Base-by-base conservation (phyloP, 2,329 filamentous ascomycete species). In the Chalaropsis ovoidea region DNA sequence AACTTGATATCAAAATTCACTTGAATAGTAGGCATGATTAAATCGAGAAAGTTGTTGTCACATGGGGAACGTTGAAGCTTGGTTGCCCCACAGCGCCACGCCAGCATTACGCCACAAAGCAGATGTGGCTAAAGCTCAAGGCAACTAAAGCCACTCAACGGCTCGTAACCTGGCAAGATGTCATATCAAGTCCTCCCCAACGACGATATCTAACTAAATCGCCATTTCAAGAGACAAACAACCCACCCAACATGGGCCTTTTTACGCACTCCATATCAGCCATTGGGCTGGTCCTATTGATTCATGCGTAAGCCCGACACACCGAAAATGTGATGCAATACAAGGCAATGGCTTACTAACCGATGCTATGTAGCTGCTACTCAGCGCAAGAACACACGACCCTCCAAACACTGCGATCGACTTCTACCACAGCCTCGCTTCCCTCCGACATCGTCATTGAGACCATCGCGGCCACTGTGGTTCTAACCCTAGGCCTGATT, bases 381-480 rank as follows among this genome's bases (percentile, higher is more conserved):
- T 99, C 94, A 63, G 91, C 92, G 60, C 89, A 96, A 76, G 94
- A 99, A 77, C 89, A 96, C 77, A 88, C 90, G 6, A 81, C 86
- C 24, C 82, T 95, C 62, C 84, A 86, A 70, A 82, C 86, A 65
- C 80, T 80, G 70, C 76, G 77, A 64, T 78, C 79, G 42, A 75
- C 79, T 64, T 74, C 78, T 54, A 76, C 78, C 39, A 71, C 77
- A 2, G 72, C 76, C 66, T 78, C 81, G 17, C 81, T 97, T 1
- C 93, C 94, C 0, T 77, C 89, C 68, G 94, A 99, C 72, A 95
- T 99, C 71, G 84, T 86, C 45, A 81, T 95, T 70, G 94, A 99
- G 76, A 91, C 92, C 0, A 79, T 97, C 17, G 75, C 88, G 54
- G 89, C 91, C 1, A 86, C 94, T 4, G 75, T 95, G 27, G 73